A percentile compares a stretch with the other conserved stretches of the same genome.
phyloP scores from a whole-genome alignment of 2,329 filamentous ascomycete genomes.

The Colletotrichum noveboracense region DNA sequence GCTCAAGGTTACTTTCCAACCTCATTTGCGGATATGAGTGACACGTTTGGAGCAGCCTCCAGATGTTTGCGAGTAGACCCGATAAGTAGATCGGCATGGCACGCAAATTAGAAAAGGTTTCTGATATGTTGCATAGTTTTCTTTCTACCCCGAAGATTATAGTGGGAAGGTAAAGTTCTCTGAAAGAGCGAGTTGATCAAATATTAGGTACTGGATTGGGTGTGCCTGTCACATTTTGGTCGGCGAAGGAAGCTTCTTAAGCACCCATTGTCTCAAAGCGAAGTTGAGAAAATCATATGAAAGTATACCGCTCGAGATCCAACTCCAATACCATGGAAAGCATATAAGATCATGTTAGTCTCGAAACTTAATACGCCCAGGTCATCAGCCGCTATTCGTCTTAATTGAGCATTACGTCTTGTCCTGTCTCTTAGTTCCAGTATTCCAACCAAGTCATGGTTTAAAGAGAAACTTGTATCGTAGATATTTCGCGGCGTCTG shows the following conservation, averaged over 20 bases:
- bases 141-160: not conserved
- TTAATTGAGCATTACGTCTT: too few species aligned
- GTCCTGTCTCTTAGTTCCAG: too few species aligned
- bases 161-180: not conserved
- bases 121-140: too few species aligned
- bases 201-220: not conserved
- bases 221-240: not conserved
- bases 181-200: not conserved
- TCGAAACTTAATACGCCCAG: too few species aligned
- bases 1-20: not conserved
- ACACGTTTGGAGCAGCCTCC: not conserved
- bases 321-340: too few species aligned
- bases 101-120: not conserved
- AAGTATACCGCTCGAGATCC: rapidly evolving
- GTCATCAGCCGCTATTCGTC: too few species aligned
- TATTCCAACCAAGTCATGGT: too few species aligned
- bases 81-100: not conserved
- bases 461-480: not conserved
- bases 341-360: too few species aligned
- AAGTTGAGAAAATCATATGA: too few species aligned
- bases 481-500: not conserved
- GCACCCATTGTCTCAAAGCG: not conserved
- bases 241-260: not conserved
- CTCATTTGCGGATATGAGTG: not conserved
- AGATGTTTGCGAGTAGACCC: not conserved